These are phyloP conservation scores for Russula abietina DNA, from an alignment of 768 basidiomycete species.

Conservation along the genomic window DNA sequence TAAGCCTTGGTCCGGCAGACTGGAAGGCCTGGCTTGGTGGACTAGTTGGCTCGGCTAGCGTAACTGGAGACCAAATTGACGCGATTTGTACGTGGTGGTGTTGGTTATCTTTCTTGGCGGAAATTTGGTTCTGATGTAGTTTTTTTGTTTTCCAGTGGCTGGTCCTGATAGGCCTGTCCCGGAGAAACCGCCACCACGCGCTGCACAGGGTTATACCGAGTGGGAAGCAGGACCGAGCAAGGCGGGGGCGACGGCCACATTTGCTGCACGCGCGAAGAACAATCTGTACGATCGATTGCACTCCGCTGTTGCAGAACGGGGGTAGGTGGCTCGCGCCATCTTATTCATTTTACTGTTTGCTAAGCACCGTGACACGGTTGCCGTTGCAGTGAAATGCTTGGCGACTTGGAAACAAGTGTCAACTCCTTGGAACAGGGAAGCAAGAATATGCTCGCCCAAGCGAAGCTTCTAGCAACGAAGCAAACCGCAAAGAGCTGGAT, in stretches of 20 bases:
- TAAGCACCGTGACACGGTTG: background rate
- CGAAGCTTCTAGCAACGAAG: conserved; percentile 56
- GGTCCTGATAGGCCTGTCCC: conserved; percentile 58
- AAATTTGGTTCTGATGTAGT: background rate
- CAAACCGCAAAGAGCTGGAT: conserved; percentile 66
- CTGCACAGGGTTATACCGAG: conserved; percentile 7
- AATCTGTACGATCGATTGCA: conserved; percentile 31
- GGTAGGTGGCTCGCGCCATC: conserved; percentile 36
- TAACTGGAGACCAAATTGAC: conserved; percentile 58
- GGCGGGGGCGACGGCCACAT: conserved; percentile 22
- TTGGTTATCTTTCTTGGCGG: no score
- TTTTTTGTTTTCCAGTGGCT: conserved; percentile 43
- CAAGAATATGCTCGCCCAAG: conserved; percentile 59
- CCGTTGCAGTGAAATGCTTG: conserved; percentile 52
- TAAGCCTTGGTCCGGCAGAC: conserved; percentile 47
- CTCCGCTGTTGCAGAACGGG: conserved; percentile 55
- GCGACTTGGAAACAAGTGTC: conserved; percentile 55
- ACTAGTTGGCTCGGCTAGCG: conserved; percentile 35
- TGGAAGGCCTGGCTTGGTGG: conserved; percentile 48
- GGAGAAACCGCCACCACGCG: conserved; percentile 27
- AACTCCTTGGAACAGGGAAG: conserved; percentile 61
- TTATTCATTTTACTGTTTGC: background rate
- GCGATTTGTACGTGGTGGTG: conserved; percentile 41
- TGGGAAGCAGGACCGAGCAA: conserved; percentile 18
- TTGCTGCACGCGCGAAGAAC: conserved; percentile 26